Base-by-base conservation (phyloP, 306 rosid species). In the Elaeagnus macrophylla region DNA sequence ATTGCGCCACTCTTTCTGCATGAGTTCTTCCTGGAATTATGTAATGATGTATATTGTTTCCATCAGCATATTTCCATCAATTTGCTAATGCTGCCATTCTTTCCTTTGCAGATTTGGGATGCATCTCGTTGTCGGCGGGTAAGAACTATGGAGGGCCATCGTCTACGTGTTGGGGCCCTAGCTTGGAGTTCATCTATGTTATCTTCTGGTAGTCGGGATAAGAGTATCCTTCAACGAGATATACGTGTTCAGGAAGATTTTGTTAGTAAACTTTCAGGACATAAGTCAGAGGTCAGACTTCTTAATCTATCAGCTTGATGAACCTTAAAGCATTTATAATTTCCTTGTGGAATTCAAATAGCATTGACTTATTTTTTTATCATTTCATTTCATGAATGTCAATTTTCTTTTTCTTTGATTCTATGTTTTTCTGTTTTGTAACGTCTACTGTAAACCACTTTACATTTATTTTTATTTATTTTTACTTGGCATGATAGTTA, bases 131-230 rank as follows among this genome's bases (percentile, higher is more conserved):
- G 96, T 74, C 80, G 76, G 88, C 82, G 70, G 84, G 68, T 87
- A 56, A 75, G 95, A 81, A 77, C 78, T 7, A 83, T 87, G 95
- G 95, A 79, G 53, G 95, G 94, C 37, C 95, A 87, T 59, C 81
- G 94, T 9, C 68, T 83, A 61, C 86, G 89, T 10, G 79, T 83
- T 57, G 95, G 94, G 16, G 89, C 95, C 67, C 75, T 91, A 66
- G 93, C 99, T 18, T 91, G 99, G 96, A 80, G 86, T 70, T 84
- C 91, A 12, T 78, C 95, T 45, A 60, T 76, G 73, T 54, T 88
- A 78, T 84, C 97, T 61, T 84, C 97, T 47, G 97, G 97, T 48
- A 72, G 97, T 64, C 76, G 95, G 15, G 97, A 88, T 73, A 88
- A 88, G 70, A 80, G 72, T 74, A 91, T 88, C 59, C 86, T 87